A percentile compares a stretch with the other conserved stretches of the same genome.
Evolutionary conservation across 2,329 filamentous ascomycete species (phyloP).

Genomic region (Aspergillus sp.): DNA sequence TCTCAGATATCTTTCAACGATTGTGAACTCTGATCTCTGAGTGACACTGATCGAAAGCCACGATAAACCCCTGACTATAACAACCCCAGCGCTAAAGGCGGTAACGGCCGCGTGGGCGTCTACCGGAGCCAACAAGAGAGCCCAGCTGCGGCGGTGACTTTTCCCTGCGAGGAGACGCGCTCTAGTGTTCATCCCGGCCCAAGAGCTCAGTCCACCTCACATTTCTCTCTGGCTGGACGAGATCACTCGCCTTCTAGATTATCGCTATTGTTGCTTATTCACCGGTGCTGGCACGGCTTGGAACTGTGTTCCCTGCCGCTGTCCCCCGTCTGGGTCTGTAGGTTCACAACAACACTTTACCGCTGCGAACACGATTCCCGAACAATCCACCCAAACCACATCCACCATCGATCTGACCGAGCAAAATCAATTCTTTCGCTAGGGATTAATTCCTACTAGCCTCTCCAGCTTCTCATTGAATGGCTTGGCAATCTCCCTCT

Average conservation of each 20-base stretch:
- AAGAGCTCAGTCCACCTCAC: constrained; percentile 16
- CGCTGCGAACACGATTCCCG: constrained; percentile 23
- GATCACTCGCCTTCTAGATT: constrained; percentile 3
- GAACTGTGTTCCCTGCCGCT: constrained; percentile 30
- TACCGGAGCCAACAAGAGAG: constrained; percentile 27
- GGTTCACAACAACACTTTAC: constrained; percentile 28
- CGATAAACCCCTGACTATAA: constrained; percentile 16
- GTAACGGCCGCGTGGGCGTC: constrained; percentile 27
- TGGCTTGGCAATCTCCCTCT: constrained; percentile 74
- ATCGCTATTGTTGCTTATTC: constrained; percentile 18
- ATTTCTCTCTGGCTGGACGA: constrained; percentile 13
- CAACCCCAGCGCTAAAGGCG: constrained; percentile 31
- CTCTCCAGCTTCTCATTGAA: constrained; percentile 40
- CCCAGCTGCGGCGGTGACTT: constrained; percentile 24
- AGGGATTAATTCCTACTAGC: constrained; percentile 1
- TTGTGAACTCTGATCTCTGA: neutral
- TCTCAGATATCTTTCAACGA: neutral
- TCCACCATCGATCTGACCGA: constrained; percentile 7
- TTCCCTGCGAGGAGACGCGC: constrained; percentile 28
- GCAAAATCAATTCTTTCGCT: constrained; percentile 8
- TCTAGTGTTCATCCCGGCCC: constrained; percentile 20
- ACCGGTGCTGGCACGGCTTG: constrained; percentile 29
- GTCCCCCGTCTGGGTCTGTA: constrained; percentile 23
- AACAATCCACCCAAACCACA: constrained; percentile 11
- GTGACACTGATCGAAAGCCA: neutral